A percentile compares a stretch with the other conserved stretches of the same genome.
Conservation (phyloP, 106 monocot genomes). For the Posidonia australis region DNA sequence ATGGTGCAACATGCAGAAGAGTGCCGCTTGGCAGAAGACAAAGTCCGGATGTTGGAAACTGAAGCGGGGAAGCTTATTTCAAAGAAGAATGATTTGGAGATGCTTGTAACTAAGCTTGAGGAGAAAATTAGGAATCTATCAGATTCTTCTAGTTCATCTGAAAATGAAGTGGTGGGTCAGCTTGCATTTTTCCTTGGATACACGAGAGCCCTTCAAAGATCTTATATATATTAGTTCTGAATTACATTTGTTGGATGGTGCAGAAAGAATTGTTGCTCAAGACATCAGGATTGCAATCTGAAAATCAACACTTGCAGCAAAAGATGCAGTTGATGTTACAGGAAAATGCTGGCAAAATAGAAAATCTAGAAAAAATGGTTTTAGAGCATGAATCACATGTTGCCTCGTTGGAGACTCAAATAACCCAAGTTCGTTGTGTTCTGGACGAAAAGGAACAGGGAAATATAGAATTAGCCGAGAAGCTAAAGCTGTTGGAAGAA, state of each 20-base stretch:
- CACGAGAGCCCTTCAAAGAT: background rate
- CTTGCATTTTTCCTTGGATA: conserved; percentile 6
- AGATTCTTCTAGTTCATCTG: conserved; percentile 36
- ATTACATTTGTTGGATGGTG: conserved; percentile 15
- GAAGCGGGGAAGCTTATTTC: conserved; percentile 37
- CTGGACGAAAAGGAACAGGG: conserved; percentile 67
- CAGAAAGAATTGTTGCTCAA: conserved; percentile 57
- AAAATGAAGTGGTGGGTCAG: conserved; percentile 55
- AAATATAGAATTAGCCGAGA: conserved; percentile 26
- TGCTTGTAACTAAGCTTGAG: conserved; percentile 36
- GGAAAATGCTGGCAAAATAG: conserved; percentile 42
- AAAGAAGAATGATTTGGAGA: conserved; percentile 48
- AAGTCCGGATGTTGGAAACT: conserved; percentile 41
- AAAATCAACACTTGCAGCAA: conserved; percentile 37
- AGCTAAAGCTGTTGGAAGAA: conserved; percentile 63
- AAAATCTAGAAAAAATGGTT: conserved; percentile 39
- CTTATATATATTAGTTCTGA: background rate
- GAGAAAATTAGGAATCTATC: conserved; percentile 41
- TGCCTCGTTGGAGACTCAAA: conserved; percentile 42
- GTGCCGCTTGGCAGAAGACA: conserved; percentile 78
- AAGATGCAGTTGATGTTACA: conserved; percentile 31
- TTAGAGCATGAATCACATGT: conserved; percentile 34
- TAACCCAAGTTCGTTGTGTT: conserved; percentile 35
- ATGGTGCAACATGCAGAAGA: conserved; percentile 97
- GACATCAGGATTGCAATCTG: conserved; percentile 51